Evolutionary conservation across 2,329 filamentous ascomycete species (phyloP).

Genomic region (Pyrenophora seminiperda): DNA sequence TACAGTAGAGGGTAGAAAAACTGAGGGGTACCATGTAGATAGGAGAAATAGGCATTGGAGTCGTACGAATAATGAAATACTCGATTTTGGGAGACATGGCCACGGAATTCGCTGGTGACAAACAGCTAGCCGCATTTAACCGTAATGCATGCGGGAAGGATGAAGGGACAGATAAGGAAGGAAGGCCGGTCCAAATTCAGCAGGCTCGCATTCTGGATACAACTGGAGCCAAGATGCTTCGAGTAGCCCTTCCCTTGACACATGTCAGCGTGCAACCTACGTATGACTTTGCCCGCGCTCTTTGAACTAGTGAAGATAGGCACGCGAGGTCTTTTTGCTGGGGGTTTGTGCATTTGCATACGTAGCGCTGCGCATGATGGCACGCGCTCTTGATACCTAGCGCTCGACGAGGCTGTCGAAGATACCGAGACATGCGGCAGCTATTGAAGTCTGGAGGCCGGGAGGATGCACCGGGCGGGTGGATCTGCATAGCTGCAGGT

Average conservation of each 20-base stretch:
- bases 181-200: slow-evolving; percentile 12
- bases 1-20: slow-evolving; percentile 1
- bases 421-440: neutral
- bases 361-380: slow-evolving; percentile 1
- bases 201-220: neutral
- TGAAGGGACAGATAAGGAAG: slow-evolving; percentile 27
- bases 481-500: too few species aligned
- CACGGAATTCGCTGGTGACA: neutral
- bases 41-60: neutral
- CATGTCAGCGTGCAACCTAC: slow-evolving; percentile 1
- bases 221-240: slow-evolving; percentile 1
- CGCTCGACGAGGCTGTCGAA: neutral
- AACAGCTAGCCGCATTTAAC: slow-evolving; percentile 32
- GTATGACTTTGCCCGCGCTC: neutral
- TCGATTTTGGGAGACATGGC: neutral
- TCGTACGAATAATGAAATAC: slow-evolving; percentile 2
- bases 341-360: slow-evolving; percentile 4
- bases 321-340: slow-evolving; percentile 9
- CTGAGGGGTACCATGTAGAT: slow-evolving; percentile 3
- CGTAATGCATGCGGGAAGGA: slow-evolving; percentile 14
- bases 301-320: slow-evolving; percentile 1
- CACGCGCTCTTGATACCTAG: slow-evolving; percentile 4
- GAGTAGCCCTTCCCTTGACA: neutral
- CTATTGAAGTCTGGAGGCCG: neutral
- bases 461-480: neutral